Conservation (phyloP, 169 alveolate species). For the Eimeria sp. region DNA sequence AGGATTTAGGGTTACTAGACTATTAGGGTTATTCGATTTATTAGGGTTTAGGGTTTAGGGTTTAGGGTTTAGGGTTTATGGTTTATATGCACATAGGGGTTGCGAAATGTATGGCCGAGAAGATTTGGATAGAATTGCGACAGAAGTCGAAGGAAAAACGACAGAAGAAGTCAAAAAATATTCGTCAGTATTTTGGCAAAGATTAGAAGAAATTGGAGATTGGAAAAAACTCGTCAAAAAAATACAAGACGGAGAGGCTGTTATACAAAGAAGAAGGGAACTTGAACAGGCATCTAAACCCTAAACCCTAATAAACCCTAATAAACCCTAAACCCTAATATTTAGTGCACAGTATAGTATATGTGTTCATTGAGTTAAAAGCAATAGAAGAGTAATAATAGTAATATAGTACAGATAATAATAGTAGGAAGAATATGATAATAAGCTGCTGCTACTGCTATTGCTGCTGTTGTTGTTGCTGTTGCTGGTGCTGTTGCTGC, state of each 20-base stretch:
- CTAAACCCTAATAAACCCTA: too few relatives aligned
- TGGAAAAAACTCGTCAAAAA: conserved; percentile 87
- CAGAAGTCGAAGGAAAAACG: conserved; percentile 85
- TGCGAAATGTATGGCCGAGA: conserved; percentile 87
- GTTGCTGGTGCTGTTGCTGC: not conserved
- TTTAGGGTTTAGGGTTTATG: too few relatives aligned
- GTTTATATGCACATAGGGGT: conserved; percentile 78
- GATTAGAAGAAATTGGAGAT: conserved; percentile 84
- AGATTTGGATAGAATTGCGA: conserved; percentile 87
- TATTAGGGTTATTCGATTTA: too few relatives aligned
- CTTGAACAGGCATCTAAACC: conserved; percentile 85
- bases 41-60: too few relatives aligned
- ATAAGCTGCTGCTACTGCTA: conserved; percentile 49
- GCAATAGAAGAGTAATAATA: too few relatives aligned
- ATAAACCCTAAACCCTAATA: too few relatives aligned
- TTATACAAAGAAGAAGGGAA: conserved; percentile 84
- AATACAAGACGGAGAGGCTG: conserved; percentile 89
- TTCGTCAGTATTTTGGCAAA: conserved; percentile 86
- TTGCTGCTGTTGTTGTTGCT: not conserved
- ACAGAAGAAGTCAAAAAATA: conserved; percentile 85
- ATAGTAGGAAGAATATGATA: too few relatives aligned
- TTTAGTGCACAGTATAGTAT: too few relatives aligned
- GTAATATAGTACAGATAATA: too few relatives aligned
- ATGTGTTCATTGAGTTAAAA: too few relatives aligned
- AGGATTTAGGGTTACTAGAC: too few relatives aligned